Evolutionary conservation across 257 asterid genomes (phyloP).

Genomic region (Jacaranda mimosifolia): DNA sequence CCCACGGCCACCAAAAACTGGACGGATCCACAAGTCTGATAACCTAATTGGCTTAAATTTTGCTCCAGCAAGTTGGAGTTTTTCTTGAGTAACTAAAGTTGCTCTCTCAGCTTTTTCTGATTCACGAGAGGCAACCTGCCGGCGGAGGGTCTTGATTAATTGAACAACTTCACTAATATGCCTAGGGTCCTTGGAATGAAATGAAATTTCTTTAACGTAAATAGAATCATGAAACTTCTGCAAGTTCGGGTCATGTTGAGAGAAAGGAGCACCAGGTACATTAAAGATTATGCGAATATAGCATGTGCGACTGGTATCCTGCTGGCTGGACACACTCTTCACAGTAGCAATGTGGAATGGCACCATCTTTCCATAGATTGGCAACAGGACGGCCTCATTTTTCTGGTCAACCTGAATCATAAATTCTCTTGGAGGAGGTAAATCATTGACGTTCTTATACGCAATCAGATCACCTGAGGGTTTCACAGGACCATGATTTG

Average conservation of each 20-base stretch:
- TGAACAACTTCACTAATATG: slow-evolving; percentile 69
- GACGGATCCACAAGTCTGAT: slow-evolving; percentile 70
- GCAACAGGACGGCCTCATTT: slow-evolving; percentile 67
- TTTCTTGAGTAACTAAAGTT: slow-evolving; percentile 64
- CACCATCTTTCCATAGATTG: slow-evolving; percentile 65
- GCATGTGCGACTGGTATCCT: slow-evolving; percentile 62
- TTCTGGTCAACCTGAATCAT: slow-evolving; percentile 74
- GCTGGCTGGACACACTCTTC: slow-evolving; percentile 66
- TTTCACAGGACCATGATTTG: slow-evolving; percentile 39
- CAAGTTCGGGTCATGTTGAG: slow-evolving; percentile 53
- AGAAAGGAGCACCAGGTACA: slow-evolving; percentile 69
- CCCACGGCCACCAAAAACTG: slow-evolving; percentile 64
- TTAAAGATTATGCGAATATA: slow-evolving; percentile 66
- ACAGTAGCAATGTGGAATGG: slow-evolving; percentile 71
- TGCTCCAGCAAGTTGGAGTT: slow-evolving; percentile 57
- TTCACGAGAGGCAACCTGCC: slow-evolving; percentile 51
- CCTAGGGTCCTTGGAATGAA: slow-evolving; percentile 68
- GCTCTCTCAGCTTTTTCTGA: slow-evolving; percentile 75
- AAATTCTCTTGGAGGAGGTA: slow-evolving; percentile 64
- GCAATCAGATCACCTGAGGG: slow-evolving; percentile 57
- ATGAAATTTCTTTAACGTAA: slow-evolving; percentile 59
- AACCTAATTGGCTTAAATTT: slow-evolving; percentile 66
- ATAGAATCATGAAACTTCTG: slow-evolving; percentile 55
- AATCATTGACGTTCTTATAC: slow-evolving; percentile 60
- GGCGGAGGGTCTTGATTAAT: slow-evolving; percentile 56